phyloP scores from a whole-genome alignment of 306 rosid species.

The Citrullus colocynthis region DNA sequence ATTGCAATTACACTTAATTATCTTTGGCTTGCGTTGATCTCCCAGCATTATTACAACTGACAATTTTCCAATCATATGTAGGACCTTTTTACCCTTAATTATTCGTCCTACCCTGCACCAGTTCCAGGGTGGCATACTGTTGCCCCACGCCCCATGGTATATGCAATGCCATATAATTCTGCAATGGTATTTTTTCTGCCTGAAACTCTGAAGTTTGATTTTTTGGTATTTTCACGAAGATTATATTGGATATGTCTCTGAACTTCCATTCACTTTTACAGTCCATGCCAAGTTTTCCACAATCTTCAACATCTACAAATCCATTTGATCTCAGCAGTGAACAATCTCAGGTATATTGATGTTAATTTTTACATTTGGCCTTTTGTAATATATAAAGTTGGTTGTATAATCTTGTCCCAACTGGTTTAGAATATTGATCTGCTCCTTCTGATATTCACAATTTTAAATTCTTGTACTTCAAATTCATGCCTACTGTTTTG shows the following conservation, averaged over 20 bases:
- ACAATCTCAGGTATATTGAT: conserved; percentile 20
- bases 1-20: background rate
- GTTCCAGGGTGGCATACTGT: conserved; percentile 75
- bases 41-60: conserved; percentile 6
- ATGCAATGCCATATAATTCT: conserved; percentile 44
- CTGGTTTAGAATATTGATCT: background rate
- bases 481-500: background rate
- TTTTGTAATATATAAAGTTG: background rate
- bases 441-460: background rate
- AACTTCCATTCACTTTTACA: conserved; percentile 28
- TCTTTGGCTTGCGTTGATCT: conserved; percentile 1
- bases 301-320: conserved; percentile 47
- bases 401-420: background rate
- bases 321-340: conserved; percentile 64
- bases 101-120: conserved; percentile 42
- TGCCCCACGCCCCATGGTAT: conserved; percentile 54
- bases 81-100: conserved; percentile 57
- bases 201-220: conserved; percentile 12
- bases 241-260: conserved; percentile 4
- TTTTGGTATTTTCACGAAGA: conserved; percentile 8
- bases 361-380: conserved; percentile 16
- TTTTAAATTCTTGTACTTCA: background rate
- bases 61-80: conserved; percentile 24
- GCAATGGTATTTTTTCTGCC: conserved; percentile 37
- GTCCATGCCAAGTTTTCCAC: conserved; percentile 45